phyloP scores from a whole-genome alignment of 1,284 basidiomycete genomes.

The Phenoliferia sp. region DNA sequence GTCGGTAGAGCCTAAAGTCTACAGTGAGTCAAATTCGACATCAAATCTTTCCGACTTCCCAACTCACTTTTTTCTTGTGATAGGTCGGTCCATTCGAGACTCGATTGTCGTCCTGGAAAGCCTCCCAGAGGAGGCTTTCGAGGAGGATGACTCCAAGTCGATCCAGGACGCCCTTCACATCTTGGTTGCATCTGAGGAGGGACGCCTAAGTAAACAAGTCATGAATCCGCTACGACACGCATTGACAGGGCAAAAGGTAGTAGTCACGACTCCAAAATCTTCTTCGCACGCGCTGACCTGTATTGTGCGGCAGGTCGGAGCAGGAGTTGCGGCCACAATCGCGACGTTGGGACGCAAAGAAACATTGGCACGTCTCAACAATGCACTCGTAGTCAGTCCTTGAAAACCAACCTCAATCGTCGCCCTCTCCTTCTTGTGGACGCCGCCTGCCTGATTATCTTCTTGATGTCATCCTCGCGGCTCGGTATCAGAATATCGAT shows the following conservation, averaged over 20 bases:
- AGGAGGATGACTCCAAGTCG: conserved; percentile 32
- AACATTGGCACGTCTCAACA: conserved; percentile 17
- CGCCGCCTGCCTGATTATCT: too few relatives aligned
- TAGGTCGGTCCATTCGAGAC: conserved; percentile 25
- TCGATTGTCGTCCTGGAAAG: conserved; percentile 8
- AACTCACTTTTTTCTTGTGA: neutral
- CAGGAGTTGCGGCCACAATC: conserved; percentile 50
- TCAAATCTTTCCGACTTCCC: conserved; percentile 7
- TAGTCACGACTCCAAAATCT: conserved; percentile 29
- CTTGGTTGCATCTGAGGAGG: conserved; percentile 45
- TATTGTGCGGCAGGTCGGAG: conserved; percentile 46
- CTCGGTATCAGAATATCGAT: too few relatives aligned
- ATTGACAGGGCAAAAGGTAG: conserved; percentile 71
- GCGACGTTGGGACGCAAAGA: conserved; percentile 46
- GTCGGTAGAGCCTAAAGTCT: conserved; percentile 46
- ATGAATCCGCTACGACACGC: conserved; percentile 70
- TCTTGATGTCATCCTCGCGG: too few relatives aligned
- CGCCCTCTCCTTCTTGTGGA: too few relatives aligned
- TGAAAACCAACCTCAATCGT: too few relatives aligned
- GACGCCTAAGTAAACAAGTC: conserved; percentile 53
- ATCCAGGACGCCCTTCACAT: conserved; percentile 50
- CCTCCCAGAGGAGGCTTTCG: conserved; percentile 15
- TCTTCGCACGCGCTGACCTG: neutral
- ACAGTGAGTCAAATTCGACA: conserved; percentile 45
- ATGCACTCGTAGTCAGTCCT: neutral